A percentile compares a stretch with the other conserved stretches of the same genome.
These are phyloP conservation scores for Anastatica hierochuntica DNA, from an alignment of 345 rosid species.

Conservation along the genomic window DNA sequence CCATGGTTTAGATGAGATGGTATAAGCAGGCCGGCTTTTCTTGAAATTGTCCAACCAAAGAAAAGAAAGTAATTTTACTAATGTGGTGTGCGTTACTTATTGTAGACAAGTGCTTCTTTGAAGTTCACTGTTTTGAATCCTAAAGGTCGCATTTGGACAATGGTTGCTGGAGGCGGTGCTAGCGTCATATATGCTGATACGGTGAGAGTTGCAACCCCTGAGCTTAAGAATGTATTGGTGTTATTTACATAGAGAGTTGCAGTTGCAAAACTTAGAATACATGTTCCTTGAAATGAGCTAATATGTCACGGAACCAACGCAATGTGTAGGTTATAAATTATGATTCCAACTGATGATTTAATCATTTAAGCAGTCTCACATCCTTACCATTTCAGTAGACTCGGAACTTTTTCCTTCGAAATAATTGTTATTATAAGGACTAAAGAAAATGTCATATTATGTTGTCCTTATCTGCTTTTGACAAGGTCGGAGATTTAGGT, in stretches of 20 bases:
- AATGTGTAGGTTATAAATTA: no score
- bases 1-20: constrained; percentile 93
- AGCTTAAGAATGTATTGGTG: not conserved
- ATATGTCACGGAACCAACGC: no score
- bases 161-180: constrained; percentile 99
- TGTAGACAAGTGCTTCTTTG: constrained; percentile 92
- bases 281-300: no score
- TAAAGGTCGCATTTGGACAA: constrained; percentile 96
- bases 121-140: constrained; percentile 92
- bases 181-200: constrained; percentile 98
- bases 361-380: no score
- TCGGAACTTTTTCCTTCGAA: no score
- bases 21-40: constrained; percentile 9
- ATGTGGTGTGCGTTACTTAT: not conserved
- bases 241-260: not conserved
- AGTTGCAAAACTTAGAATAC: not conserved
- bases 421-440: not conserved
- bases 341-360: no score
- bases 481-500: constrained; percentile 95
- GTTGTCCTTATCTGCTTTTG: constrained; percentile 7
- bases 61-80: not conserved
- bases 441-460: not conserved
- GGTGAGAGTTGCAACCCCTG: constrained; percentile 37
- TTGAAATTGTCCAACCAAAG: not conserved
- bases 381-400: no score